Evolutionary conservation across 2,329 filamentous ascomycete genomes (phyloP).

Genomic region (Botrytis sinoallii): DNA sequence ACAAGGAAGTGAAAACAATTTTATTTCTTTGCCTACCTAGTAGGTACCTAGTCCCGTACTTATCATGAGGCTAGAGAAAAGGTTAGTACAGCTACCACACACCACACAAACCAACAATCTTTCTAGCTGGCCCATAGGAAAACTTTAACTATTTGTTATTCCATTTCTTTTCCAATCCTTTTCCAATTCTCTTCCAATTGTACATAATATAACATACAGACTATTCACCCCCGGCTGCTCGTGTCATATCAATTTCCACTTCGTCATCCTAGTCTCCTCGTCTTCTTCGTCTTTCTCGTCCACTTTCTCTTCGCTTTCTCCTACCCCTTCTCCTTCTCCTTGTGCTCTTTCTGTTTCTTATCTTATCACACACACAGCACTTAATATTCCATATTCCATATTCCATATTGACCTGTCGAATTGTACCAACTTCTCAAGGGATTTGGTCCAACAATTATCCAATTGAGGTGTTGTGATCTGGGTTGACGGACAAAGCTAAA

Average conservation of each 20-base stretch:
- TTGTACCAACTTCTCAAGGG: not conserved
- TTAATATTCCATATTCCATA: not conserved
- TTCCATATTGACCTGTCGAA: conserved; percentile 4
- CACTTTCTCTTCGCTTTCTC: not conserved
- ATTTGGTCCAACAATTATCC: not conserved
- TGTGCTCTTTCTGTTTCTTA: not conserved
- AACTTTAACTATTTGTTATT: conserved; percentile 8
- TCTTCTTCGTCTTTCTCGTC: not conserved
- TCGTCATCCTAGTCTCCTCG: not conserved
- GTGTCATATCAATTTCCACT: not conserved
- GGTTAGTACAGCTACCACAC: not conserved
- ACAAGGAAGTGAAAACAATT: not conserved
- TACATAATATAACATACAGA: conserved; percentile 2
- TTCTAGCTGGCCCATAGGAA: not conserved
- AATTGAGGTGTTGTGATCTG: not conserved
- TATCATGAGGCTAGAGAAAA: not conserved
- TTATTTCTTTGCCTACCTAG: not conserved
- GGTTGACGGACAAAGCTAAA: conserved; percentile 1
- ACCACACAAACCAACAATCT: not conserved
- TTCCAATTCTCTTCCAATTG: not conserved
- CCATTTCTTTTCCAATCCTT: not conserved
- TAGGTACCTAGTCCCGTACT: not conserved
- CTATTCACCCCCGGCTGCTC: no score
- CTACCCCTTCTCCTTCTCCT: not conserved
- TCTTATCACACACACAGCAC: not conserved